Conservation (phyloP, 495 filamentous ascomycete species). For the Wilcoxina mikolae region DNA sequence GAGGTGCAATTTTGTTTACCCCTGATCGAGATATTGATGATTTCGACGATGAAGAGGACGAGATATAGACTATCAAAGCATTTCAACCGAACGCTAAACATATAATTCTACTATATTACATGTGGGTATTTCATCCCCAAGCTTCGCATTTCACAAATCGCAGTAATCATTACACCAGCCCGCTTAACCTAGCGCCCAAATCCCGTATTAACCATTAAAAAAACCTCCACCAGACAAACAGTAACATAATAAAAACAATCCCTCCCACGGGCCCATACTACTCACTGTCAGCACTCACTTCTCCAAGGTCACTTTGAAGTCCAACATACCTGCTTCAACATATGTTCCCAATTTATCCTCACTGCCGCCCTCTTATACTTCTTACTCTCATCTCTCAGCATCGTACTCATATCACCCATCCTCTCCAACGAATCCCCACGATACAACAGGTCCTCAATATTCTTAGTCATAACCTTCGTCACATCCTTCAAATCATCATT, state of each 20-base stretch:
- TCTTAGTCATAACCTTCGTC: conserved; percentile 99
- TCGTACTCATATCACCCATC: conserved; percentile 86
- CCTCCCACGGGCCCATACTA: conserved; percentile 78
- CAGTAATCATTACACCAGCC: too few species aligned
- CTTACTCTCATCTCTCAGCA: conserved; percentile 78
- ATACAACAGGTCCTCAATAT: conserved; percentile 96
- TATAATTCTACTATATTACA: not conserved
- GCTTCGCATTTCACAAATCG: too few species aligned
- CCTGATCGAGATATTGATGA: conserved; percentile 86
- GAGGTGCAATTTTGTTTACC: conserved; percentile 84
- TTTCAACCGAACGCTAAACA: not conserved
- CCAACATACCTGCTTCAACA: conserved; percentile 66
- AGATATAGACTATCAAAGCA: conserved; percentile 44
- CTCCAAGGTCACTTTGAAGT: not conserved
- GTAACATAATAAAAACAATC: conserved; percentile 59
- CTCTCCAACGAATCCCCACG: conserved; percentile 85
- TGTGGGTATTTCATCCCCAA: too few species aligned
- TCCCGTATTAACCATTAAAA: too few species aligned
- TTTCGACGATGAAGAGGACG: conserved; percentile 98
- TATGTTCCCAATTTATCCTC: conserved; percentile 93
- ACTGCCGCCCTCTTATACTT: conserved; percentile 89
- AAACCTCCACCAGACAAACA: conserved; percentile 87
- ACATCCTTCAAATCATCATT: conserved; percentile 96
- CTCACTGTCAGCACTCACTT: conserved; percentile 16
- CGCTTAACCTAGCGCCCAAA: too few species aligned